A percentile compares a stretch with the other conserved stretches of the same genome.
Evolutionary conservation across 257 asterid species (phyloP).

Genomic region (Parsonsia alboflavescens): DNA sequence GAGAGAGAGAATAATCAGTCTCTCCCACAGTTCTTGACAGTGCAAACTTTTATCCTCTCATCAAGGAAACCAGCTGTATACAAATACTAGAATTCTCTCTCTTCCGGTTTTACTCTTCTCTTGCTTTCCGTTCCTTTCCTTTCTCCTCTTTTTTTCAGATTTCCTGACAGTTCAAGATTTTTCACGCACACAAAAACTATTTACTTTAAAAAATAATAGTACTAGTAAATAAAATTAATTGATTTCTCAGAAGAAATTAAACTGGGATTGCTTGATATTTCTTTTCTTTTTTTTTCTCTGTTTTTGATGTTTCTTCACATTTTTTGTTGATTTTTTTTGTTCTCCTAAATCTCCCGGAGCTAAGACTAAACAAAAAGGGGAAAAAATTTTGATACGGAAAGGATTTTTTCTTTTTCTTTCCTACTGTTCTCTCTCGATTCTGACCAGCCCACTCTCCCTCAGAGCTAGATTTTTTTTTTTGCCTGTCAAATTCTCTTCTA

Average conservation of each 20-base stretch:
- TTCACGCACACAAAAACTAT: background rate
- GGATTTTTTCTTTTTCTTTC: background rate
- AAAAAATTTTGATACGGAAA: background rate
- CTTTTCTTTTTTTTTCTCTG: background rate
- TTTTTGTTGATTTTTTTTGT: slow-evolving; percentile 1
- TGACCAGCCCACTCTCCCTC: background rate
- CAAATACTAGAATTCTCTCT: background rate
- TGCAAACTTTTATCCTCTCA: background rate
- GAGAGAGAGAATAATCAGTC: slow-evolving; percentile 3
- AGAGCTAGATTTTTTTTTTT: background rate
- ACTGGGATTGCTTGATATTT: background rate
- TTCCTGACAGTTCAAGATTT: slow-evolving; percentile 4
- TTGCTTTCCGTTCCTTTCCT: slow-evolving; percentile 27
- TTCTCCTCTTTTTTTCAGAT: slow-evolving; percentile 17
- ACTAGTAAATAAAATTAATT: no score
- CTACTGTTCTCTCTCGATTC: background rate
- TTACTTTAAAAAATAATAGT: background rate
- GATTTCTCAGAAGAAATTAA: background rate
- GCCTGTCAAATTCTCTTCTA: background rate
- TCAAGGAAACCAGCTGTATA: slow-evolving; percentile 7
- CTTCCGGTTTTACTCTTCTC: background rate
- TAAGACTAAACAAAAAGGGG: background rate
- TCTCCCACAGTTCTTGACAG: background rate
- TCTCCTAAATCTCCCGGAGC: slow-evolving; percentile 7
- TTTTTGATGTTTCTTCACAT: slow-evolving; percentile 4